phyloP scores from a whole-genome alignment of 2,329 filamentous ascomycete species.

The Apiospora pterosperma region DNA sequence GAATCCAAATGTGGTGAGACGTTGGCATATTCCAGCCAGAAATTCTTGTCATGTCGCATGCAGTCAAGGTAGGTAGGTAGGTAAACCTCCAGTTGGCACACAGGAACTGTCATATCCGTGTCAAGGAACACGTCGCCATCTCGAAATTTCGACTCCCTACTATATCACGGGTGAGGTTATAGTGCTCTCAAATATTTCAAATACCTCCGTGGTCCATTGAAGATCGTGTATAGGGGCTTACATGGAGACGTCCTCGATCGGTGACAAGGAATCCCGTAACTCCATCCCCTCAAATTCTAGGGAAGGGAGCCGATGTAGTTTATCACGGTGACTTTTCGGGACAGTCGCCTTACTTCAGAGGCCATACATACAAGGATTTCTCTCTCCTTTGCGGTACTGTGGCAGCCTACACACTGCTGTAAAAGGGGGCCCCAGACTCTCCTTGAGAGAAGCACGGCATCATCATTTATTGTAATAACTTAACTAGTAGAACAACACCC shows the following conservation, averaged over 20 bases:
- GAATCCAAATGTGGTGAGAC: not conserved
- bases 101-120: not conserved
- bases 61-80: not conserved
- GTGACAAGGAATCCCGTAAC: not conserved
- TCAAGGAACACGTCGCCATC: not conserved
- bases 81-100: not conserved
- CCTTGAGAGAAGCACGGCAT: too few species aligned
- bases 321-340: not conserved
- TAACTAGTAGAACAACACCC: too few species aligned
- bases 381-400: too few species aligned
- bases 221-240: not conserved
- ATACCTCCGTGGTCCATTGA: not conserved
- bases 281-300: not conserved
- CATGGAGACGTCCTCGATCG: too few species aligned
- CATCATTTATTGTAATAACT: too few species aligned
- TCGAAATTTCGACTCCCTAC: not conserved
- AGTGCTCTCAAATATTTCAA: too few species aligned
- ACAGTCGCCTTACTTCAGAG: not conserved
- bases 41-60: not conserved
- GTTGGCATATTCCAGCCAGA: not conserved
- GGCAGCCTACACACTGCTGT: not conserved
- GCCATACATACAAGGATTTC: too few species aligned
- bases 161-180: not conserved
- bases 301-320: not conserved
- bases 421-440: not conserved